Conservation (phyloP, 2,329 filamentous ascomycete genomes). For the Phialemonium atrogriseum region DNA sequence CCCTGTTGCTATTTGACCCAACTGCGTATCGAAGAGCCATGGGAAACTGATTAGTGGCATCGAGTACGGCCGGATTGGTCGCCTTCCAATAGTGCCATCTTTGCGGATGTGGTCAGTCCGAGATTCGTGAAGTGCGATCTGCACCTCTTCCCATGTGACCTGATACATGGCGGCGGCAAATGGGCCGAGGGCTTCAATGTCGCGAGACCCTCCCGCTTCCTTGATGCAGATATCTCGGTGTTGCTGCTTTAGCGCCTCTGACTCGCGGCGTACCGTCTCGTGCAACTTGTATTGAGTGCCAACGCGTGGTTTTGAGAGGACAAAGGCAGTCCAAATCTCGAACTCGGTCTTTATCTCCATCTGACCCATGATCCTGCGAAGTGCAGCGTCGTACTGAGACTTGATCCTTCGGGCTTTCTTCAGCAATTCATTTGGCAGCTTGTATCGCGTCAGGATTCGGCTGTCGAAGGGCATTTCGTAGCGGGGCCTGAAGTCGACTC, state of each 20-base stretch:
- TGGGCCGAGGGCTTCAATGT: conserved; percentile 52
- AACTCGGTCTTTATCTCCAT: conserved; percentile 81
- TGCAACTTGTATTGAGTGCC: conserved; percentile 77
- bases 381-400: conserved; percentile 63
- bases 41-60: conserved; percentile 90
- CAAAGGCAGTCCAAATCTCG: conserved; percentile 83
- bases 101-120: conserved; percentile 10
- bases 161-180: conserved; percentile 86
- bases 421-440: conserved; percentile 46
- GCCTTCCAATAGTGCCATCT: conserved; percentile 20
- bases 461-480: conserved; percentile 67
- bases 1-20: conserved; percentile 65
- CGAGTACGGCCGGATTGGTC: conserved; percentile 31
- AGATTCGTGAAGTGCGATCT: conserved; percentile 45
- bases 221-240: conserved; percentile 61
- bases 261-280: conserved; percentile 69
- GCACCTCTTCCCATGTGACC: conserved; percentile 66
- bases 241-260: conserved; percentile 55
- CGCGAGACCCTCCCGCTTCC: conserved; percentile 47
- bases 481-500: conserved; percentile 62
- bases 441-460: conserved; percentile 59
- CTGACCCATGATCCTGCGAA: conserved; percentile 77
- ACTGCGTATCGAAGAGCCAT: conserved; percentile 73
- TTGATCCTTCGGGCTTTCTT: conserved; percentile 61
- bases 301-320: conserved; percentile 64